Percentiles rank a stretch among this genome's conserved stretches.
These are phyloP conservation scores for Solanum rostratum DNA, from an alignment of 257 asterid genomes.

Conservation along the genomic window DNA sequence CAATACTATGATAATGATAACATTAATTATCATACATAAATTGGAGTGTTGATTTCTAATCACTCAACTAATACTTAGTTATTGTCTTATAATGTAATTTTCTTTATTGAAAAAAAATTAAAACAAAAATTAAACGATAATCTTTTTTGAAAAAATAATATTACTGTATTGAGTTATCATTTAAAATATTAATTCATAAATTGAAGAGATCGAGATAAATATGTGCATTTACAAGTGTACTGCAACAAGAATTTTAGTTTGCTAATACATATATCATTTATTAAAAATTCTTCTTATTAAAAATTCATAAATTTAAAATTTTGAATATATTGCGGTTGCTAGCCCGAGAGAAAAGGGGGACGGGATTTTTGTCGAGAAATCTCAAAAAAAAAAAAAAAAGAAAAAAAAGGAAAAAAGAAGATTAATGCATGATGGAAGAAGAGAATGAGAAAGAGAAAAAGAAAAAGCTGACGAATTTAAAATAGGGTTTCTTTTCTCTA, in stretches of 20 bases:
- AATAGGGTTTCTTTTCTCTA: neutral
- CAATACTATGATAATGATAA: neutral
- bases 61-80: neutral
- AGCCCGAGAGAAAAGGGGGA: neutral
- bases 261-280: neutral
- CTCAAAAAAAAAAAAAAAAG: too few species aligned
- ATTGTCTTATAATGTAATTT: neutral
- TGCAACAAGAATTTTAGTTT: neutral
- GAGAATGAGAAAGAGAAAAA: slow-evolving; percentile 1
- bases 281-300: neutral
- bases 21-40: neutral
- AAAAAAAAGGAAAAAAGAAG: slow-evolving; percentile 29
- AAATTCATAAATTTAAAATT: neutral
- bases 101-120: neutral
- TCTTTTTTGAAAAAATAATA: neutral
- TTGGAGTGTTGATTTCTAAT: neutral
- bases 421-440: slow-evolving; percentile 10
- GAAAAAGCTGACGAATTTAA: slow-evolving; percentile 14
- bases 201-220: neutral
- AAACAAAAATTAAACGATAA: neutral
- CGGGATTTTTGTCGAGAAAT: neutral
- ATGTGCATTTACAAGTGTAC: neutral
- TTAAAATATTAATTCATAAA: neutral
- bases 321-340: neutral
- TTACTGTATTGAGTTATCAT: too few species aligned